Evolutionary conservation across 164 flowering plant genomes (phyloP), one percentile per base, ranked within the genome.

Genomic region (Vitis amurensis): DNA sequence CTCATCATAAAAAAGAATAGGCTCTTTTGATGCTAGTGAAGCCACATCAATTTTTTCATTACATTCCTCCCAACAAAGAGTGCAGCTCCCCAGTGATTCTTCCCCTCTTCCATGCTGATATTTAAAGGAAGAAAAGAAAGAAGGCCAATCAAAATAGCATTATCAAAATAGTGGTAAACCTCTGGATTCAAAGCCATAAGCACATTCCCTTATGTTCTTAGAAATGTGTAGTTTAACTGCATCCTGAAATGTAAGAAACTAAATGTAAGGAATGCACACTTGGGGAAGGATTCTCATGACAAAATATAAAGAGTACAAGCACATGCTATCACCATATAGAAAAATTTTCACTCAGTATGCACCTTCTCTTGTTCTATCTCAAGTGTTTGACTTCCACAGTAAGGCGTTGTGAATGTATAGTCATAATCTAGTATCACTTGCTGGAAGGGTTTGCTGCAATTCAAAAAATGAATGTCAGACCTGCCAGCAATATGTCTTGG

Each of bases 1-100:
- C 92, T 96, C 99, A 81, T 96, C 99, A 83, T 91, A 96, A 78
- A 91, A 93, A 47, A 93, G 95, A 83, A 96, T 93, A 71, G 98
- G 95, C 71, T 96, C 99, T 83, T 89, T 93, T 56, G 88, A 73
- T 72, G 97, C 77, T 71, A 96, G 69, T 61, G 94, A 84, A 76
- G 71, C 88, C 75, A 88, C 52, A 79, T 93, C 95, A 81, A 96
- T 89, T 76, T 83, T 63, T 73, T 96, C 97, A 50, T 80, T 47
- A 55, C 89, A 80, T 63, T 91, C 95, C 71, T 84, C 94, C 99
- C 99, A 96, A 4, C 57, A 73, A 68, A 84, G 84, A 74, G 55
- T 70, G 59, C 71, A 66, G 70, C 62, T 79, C 13, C 73, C 74
- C 23, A 74, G 79, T 9, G 70, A 66, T 37, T 55, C 52, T 58